phyloP scores from a whole-genome alignment of 2,329 filamentous ascomycete genomes.

The Neonectria hederae region DNA sequence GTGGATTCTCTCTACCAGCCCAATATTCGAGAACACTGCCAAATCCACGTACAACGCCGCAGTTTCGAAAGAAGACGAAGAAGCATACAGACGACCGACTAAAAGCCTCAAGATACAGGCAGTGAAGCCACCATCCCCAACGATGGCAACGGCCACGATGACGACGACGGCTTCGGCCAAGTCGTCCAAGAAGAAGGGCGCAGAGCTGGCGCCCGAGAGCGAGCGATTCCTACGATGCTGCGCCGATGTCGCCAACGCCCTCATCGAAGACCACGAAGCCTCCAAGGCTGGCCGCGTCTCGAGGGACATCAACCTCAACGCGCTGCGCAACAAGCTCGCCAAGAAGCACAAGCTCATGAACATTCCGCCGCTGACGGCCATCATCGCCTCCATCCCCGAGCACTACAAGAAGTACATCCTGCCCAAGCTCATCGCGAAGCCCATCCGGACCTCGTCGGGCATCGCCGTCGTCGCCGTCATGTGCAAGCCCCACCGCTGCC shows the following conservation, averaged over 20 bases:
- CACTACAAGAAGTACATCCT: constrained; percentile 99
- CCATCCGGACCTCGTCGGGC: constrained; percentile 93
- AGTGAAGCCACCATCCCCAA: constrained; percentile 6
- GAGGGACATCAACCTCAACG: constrained; percentile 93
- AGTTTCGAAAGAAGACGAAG: background rate
- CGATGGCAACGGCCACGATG: constrained; percentile 67
- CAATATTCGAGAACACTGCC: background rate
- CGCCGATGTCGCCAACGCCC: constrained; percentile 90
- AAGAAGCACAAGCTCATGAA: constrained; percentile 92
- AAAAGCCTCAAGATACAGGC: background rate
- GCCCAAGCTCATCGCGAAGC: constrained; percentile 95
- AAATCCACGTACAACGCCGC: background rate
- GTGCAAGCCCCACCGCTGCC: constrained; percentile 98
- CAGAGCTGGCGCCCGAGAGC: constrained; percentile 87
- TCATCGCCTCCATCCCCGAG: constrained; percentile 98
- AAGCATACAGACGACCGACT: background rate
- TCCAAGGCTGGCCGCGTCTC: constrained; percentile 77
- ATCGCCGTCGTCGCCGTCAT: constrained; percentile 99
- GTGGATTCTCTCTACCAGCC: background rate
- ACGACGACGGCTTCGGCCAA: constrained; percentile 67
- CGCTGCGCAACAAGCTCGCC: constrained; percentile 83
- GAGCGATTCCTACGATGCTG: constrained; percentile 94
- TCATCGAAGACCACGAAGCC: constrained; percentile 94
- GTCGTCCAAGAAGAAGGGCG: constrained; percentile 75
- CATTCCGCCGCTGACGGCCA: constrained; percentile 92